Evolutionary conservation across 1,284 basidiomycete genomes (phyloP).

Genomic region (Xerocomus minutiporus): DNA sequence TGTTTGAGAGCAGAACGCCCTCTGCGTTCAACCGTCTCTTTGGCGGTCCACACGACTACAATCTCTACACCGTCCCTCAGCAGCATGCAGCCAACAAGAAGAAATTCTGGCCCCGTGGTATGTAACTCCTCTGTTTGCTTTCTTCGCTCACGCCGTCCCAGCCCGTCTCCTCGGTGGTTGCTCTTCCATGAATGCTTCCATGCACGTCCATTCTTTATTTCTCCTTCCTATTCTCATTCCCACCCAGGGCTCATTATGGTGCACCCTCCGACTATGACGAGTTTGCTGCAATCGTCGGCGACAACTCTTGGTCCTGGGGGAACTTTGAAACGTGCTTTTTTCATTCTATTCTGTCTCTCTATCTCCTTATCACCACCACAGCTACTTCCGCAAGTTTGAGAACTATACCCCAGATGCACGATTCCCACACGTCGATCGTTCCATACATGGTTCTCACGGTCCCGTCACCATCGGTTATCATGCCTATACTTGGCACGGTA

Average conservation of each 20-base stretch:
- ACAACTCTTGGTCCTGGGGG: constrained; percentile 60
- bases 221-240: constrained; percentile 2
- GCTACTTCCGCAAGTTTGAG: constrained; percentile 63
- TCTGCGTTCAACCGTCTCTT: constrained; percentile 41
- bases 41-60: constrained; percentile 42
- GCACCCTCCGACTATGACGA: constrained; percentile 67
- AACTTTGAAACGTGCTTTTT: constrained; percentile 43
- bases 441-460: constrained; percentile 45
- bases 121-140: constrained; percentile 4
- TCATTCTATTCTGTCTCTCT: background rate
- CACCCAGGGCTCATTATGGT: constrained; percentile 58
- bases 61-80: constrained; percentile 55
- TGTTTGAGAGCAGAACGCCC: constrained; percentile 40
- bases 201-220: constrained; percentile 36
- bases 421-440: constrained; percentile 44
- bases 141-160: constrained; percentile 24
- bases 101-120: constrained; percentile 62
- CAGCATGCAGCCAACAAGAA: constrained; percentile 40
- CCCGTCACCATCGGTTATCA: constrained; percentile 42
- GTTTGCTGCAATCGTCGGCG: constrained; percentile 54
- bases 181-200: constrained; percentile 62
- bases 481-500: constrained; percentile 19
- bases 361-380: constrained; percentile 21
- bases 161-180: constrained; percentile 68
- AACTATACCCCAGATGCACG: constrained; percentile 44